A percentile compares a stretch with the other conserved stretches of the same genome.
These are phyloP conservation scores for Scalesia atractyloides DNA, from an alignment of 129 eudicot species.

Conservation along the genomic window DNA sequence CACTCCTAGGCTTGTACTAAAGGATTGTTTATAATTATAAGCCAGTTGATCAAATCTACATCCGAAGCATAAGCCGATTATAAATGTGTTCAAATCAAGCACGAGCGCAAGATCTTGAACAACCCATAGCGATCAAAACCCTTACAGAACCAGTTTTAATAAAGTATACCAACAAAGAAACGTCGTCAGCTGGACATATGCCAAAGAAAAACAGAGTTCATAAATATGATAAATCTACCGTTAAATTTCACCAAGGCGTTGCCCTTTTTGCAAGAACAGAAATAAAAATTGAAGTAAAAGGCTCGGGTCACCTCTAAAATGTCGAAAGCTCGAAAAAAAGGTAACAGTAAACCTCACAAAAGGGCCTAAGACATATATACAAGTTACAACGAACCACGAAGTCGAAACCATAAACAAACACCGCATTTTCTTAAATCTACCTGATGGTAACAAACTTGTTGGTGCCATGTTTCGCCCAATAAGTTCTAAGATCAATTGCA, in stretches of 20 bases:
- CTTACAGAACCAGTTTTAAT: not conserved
- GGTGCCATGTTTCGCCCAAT: constrained; percentile 23
- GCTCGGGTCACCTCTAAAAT: constrained; percentile 5
- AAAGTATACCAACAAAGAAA: not conserved
- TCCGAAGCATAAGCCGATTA: not conserved
- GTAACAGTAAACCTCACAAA: constrained; percentile 4
- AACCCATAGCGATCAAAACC: not conserved
- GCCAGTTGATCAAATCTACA: no score
- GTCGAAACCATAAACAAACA: not conserved
- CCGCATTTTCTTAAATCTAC: not conserved
- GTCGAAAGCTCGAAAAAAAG: constrained; percentile 8
- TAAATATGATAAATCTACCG: constrained; percentile 8
- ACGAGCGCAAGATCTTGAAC: not conserved
- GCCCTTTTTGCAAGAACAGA: not conserved
- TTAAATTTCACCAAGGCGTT: constrained; percentile 4
- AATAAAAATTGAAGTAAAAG: not conserved
- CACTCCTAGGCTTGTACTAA: no score
- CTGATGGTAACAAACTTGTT: constrained; percentile 22
- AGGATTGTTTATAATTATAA: no score
- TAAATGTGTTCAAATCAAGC: not conserved
- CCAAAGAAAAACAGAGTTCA: constrained; percentile 2
- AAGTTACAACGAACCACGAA: not conserved
- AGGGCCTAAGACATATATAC: constrained; percentile 20
- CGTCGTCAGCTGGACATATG: not conserved
- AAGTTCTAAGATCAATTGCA: constrained; percentile 14